phyloP scores from a whole-genome alignment of 2,329 filamentous ascomycete genomes.

The Venturia aucupariae region DNA sequence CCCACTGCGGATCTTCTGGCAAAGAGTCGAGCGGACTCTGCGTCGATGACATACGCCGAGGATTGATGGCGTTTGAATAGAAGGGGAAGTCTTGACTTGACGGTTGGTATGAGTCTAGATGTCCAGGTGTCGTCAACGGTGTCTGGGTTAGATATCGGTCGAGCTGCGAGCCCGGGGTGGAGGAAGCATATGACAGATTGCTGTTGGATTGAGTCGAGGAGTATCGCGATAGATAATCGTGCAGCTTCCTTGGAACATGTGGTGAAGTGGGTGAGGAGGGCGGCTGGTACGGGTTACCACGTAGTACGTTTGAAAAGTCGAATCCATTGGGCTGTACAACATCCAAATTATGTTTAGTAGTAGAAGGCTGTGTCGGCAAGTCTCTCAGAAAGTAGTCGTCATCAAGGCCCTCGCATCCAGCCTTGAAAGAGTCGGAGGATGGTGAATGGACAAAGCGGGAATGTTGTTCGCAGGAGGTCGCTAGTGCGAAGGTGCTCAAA shows the following conservation, averaged over 20 bases:
- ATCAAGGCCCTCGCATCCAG: background rate
- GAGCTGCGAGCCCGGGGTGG: background rate
- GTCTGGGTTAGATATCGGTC: background rate
- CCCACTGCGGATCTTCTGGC: background rate
- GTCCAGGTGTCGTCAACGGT: background rate
- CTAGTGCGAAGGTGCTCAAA: background rate
- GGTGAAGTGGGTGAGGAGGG: background rate
- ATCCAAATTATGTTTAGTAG: background rate
- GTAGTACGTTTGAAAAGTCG: too few relatives aligned
- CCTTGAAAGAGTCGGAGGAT: background rate
- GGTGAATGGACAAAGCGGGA: background rate
- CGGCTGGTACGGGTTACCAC: background rate
- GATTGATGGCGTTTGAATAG: background rate
- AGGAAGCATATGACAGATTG: background rate
- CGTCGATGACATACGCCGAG: background rate
- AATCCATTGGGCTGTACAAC: too few relatives aligned
- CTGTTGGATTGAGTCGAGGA: background rate
- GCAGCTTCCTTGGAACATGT: background rate
- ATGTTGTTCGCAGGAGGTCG: background rate
- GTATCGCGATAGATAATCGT: background rate
- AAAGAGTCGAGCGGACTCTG: slow-evolving; percentile 1
- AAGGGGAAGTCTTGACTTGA: background rate
- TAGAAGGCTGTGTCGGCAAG: background rate
- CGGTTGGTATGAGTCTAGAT: background rate
- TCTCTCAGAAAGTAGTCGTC: background rate